phyloP scores from a whole-genome alignment of 768 basidiomycete species.

The Leccinum pellstonianum region DNA sequence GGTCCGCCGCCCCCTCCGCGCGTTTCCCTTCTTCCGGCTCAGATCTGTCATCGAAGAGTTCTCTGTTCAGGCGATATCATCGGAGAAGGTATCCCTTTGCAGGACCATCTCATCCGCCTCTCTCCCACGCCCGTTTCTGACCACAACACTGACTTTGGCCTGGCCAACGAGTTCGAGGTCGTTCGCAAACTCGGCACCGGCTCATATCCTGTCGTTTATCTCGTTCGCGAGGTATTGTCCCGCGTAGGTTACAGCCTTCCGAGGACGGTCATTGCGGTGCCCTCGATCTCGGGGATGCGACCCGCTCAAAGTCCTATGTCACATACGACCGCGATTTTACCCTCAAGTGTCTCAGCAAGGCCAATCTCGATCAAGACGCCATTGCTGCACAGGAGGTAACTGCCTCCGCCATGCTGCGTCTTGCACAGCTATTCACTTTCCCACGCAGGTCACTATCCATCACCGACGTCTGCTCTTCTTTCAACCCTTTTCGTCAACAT shows the following conservation, averaged over 20 bases:
- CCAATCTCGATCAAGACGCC: constrained; percentile 86
- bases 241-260: constrained; percentile 34
- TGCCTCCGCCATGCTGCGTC: constrained; percentile 12
- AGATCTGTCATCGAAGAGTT: constrained; percentile 45
- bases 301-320: constrained; percentile 35
- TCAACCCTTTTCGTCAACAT: constrained; percentile 73
- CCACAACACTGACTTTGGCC: constrained; percentile 39
- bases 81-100: constrained; percentile 63
- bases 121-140: constrained; percentile 42
- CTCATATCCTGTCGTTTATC: constrained; percentile 92
- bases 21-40: constrained; percentile 26
- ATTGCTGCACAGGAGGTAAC: constrained; percentile 86
- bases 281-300: constrained; percentile 51
- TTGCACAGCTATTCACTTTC: constrained; percentile 10
- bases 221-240: constrained; percentile 71
- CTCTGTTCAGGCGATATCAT: constrained; percentile 72
- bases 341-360: constrained; percentile 96
- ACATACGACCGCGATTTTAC: constrained; percentile 82
- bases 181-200: constrained; percentile 84
- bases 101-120: constrained; percentile 64
- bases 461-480: constrained; percentile 80
- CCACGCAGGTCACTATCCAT: constrained; percentile 81
- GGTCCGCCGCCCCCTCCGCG: constrained; percentile 29
- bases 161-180: constrained; percentile 79
- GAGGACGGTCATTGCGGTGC: constrained; percentile 56